Percentiles rank a stretch among this genome's conserved stretches.
Evolutionary conservation across 2,329 filamentous ascomycete species (phyloP).

Genomic region (Pleoardoris graminearum): DNA sequence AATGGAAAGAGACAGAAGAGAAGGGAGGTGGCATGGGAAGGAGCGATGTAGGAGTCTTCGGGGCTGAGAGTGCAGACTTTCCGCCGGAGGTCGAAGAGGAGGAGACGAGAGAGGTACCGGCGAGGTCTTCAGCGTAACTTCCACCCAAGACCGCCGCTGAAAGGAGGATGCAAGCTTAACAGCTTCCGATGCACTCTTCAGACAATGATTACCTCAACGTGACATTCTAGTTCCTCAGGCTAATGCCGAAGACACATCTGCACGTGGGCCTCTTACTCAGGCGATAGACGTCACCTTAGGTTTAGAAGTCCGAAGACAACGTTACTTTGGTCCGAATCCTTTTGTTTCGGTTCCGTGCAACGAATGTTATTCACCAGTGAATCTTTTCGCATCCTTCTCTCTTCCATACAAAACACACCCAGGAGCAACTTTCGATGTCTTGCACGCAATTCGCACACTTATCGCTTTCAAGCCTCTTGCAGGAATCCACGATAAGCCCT

Average conservation of each 20-base stretch:
- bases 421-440: too few species aligned
- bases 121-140: not conserved
- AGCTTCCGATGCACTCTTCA: too few species aligned
- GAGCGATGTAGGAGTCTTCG: conserved; percentile 48
- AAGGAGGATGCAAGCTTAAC: too few species aligned
- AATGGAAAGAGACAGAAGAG: conserved; percentile 55
- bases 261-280: not conserved
- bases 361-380: not conserved
- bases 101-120: conserved; percentile 8
- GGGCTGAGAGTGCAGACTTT: conserved; percentile 30
- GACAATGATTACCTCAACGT: too few species aligned
- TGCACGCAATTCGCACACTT: too few species aligned
- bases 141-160: too few species aligned
- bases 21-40: conserved; percentile 56
- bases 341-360: not conserved
- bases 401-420: too few species aligned
- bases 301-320: conserved; percentile 6
- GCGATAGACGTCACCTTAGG: not conserved
- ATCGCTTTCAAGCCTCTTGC: too few species aligned
- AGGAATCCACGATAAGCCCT: too few species aligned
- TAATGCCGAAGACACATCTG: too few species aligned
- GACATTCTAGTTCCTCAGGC: too few species aligned
- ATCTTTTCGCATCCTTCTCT: too few species aligned
- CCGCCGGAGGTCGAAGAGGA: conserved; percentile 25
- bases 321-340: not conserved